Percentiles rank a stretch among this genome's conserved stretches.
Evolutionary conservation across 768 basidiomycete species (phyloP).

Genomic region (Suillus placidus): DNA sequence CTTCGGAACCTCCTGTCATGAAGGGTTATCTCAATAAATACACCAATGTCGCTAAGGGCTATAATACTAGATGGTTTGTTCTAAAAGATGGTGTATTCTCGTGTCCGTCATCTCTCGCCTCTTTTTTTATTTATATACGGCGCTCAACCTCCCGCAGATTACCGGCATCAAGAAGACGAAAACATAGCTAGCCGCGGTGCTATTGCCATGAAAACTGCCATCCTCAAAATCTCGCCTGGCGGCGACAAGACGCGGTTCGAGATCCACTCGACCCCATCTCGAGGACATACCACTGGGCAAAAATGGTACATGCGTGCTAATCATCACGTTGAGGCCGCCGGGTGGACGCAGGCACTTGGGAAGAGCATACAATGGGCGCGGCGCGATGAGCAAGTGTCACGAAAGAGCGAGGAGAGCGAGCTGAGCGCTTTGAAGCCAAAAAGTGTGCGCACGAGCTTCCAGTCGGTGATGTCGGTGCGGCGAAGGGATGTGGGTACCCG

Average conservation of each 20-base stretch:
- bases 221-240: slow-evolving; percentile 53
- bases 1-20: slow-evolving; percentile 59
- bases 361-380: slow-evolving; percentile 75
- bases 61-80: slow-evolving; percentile 91
- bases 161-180: slow-evolving; percentile 90
- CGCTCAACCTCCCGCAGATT: slow-evolving; percentile 46
- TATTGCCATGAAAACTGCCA: slow-evolving; percentile 82
- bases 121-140: slow-evolving; percentile 3
- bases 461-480: slow-evolving; percentile 27
- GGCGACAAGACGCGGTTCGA: slow-evolving; percentile 79
- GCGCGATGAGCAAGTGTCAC: slow-evolving; percentile 39
- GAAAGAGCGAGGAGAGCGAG: slow-evolving; percentile 54
- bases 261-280: slow-evolving; percentile 63
- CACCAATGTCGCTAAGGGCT: slow-evolving; percentile 89
- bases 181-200: slow-evolving; percentile 82
- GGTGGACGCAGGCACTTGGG: slow-evolving; percentile 81
- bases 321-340: slow-evolving; percentile 85
- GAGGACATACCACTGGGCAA: slow-evolving; percentile 50
- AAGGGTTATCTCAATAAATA: slow-evolving; percentile 90
- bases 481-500: slow-evolving; percentile 29
- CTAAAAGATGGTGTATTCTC: slow-evolving; percentile 84
- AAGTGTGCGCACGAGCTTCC: slow-evolving; percentile 34
- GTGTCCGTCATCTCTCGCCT: slow-evolving; percentile 50
- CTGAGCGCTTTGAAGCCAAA: slow-evolving; percentile 38
- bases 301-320: slow-evolving; percentile 86